Evolutionary conservation across 1,284 basidiomycete species (phyloP).

Genomic region (Macrocybe sp.): DNA sequence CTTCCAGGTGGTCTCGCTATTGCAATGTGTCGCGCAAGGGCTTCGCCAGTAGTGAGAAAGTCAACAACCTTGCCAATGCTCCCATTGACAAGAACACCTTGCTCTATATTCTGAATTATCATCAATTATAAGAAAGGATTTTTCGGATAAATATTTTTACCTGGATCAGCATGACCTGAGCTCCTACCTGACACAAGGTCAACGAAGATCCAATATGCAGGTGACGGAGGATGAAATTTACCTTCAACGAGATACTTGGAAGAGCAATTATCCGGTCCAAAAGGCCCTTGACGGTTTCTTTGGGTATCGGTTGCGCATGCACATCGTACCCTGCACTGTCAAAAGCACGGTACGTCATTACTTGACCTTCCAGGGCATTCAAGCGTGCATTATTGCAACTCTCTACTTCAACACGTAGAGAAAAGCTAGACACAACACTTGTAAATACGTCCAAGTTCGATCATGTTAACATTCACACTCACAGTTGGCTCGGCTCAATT

Average conservation of each 20-base stretch:
- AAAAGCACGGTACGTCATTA: conserved; percentile 27
- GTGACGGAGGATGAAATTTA: conserved; percentile 8
- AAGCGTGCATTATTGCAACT: conserved; percentile 65
- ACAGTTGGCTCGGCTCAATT: conserved; percentile 75
- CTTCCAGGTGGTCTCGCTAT: conserved; percentile 15
- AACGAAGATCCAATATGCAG: conserved; percentile 8
- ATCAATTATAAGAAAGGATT: not conserved
- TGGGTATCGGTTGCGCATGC: conserved; percentile 18
- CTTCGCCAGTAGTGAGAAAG: conserved; percentile 43
- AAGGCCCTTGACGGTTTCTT: conserved; percentile 15
- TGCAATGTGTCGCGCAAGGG: conserved; percentile 21
- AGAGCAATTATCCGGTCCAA: conserved; percentile 26
- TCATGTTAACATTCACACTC: conserved; percentile 14
- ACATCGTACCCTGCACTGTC: conserved; percentile 29
- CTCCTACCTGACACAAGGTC: conserved; percentile 33
- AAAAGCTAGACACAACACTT: conserved; percentile 48
- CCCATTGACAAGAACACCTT: conserved; percentile 81
- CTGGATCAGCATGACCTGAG: conserved; percentile 54
- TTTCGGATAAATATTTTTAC: conserved; percentile 13
- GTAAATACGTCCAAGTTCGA: conserved; percentile 1
- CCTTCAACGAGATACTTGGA: conserved; percentile 25
- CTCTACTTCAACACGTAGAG: conserved; percentile 78
- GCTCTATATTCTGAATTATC: conserved; percentile 36
- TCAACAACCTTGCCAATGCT: conserved; percentile 67
- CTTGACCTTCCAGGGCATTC: conserved; percentile 29